These are phyloP conservation scores for Penicillium cinerascens DNA, from an alignment of 495 filamentous ascomycete species.

Conservation along the genomic window DNA sequence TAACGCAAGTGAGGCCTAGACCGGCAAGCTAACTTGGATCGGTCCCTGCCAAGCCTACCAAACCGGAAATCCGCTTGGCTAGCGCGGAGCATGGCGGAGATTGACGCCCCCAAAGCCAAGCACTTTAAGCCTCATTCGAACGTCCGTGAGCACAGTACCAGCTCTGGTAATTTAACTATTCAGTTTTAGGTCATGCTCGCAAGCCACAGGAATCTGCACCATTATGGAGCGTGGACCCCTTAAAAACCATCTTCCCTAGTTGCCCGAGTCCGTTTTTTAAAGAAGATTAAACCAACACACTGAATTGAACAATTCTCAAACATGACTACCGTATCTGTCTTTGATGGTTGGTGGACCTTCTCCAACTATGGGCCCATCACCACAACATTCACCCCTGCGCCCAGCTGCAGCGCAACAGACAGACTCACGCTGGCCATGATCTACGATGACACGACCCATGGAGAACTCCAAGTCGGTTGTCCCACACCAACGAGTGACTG, in stretches of 20 bases:
- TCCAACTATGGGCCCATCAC: constrained; percentile 7
- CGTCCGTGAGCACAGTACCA: background rate
- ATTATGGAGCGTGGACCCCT: background rate
- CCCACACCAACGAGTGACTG: background rate
- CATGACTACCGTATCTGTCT: constrained; percentile 4
- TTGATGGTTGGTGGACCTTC: constrained; percentile 8
- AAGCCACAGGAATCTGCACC: background rate
- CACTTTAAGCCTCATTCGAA: constrained; percentile 8
- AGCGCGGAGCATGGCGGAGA: constrained; percentile 7
- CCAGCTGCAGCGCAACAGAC: constrained; percentile 5
- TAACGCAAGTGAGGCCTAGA: constrained; percentile 3
- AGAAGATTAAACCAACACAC: too few relatives aligned
- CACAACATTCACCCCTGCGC: constrained; percentile 8
- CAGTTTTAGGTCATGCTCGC: background rate
- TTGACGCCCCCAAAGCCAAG: background rate
- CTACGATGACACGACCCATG: background rate
- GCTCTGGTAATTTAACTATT: background rate
- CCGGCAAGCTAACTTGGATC: background rate
- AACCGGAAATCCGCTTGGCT: constrained; percentile 1
- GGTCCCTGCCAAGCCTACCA: constrained; percentile 11
- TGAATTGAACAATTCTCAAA: background rate
- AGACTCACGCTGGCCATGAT: background rate
- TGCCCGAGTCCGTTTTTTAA: too few relatives aligned
- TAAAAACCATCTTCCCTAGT: background rate
- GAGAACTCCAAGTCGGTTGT: background rate